Evolutionary conservation across 345 rosid genomes (phyloP).

Genomic region (Clausena lansium): DNA sequence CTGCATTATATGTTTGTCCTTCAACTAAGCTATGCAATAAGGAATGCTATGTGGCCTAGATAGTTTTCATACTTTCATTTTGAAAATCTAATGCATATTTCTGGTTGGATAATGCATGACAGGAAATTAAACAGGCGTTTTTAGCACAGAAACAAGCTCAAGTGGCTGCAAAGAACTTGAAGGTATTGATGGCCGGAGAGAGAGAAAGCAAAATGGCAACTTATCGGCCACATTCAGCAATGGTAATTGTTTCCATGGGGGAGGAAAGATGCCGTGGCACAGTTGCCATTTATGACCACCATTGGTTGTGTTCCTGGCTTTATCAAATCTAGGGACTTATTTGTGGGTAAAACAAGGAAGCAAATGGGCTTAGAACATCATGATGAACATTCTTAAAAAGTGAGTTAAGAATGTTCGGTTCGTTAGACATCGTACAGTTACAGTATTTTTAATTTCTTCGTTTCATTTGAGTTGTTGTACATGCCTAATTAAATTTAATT

Average conservation of each 20-base stretch:
- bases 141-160: conserved; percentile 65
- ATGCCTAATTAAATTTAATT: neutral
- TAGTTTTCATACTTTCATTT: neutral
- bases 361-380: conserved; percentile 44
- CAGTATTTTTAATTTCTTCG: neutral
- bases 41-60: neutral
- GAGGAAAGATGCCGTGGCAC: conserved; percentile 71
- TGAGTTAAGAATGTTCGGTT: neutral
- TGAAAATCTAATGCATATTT: neutral
- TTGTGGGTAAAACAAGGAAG: conserved; percentile 76
- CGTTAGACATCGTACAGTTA: neutral
- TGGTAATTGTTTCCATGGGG: conserved; percentile 72
- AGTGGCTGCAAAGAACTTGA: conserved; percentile 66
- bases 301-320: conserved; percentile 71
- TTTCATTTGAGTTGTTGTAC: neutral
- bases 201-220: conserved; percentile 50
- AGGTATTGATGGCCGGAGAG: conserved; percentile 52
- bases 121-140: conserved; percentile 86
- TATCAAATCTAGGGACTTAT: conserved; percentile 70
- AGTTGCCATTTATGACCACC: conserved; percentile 61
- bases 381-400: neutral
- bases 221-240: conserved; percentile 43
- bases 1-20: neutral
- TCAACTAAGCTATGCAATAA: too few relatives aligned
- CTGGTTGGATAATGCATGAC: conserved; percentile 1